Evolutionary conservation across 192 early-diverging fungal species (phyloP).

Genomic region (Mortierella claussenii): DNA sequence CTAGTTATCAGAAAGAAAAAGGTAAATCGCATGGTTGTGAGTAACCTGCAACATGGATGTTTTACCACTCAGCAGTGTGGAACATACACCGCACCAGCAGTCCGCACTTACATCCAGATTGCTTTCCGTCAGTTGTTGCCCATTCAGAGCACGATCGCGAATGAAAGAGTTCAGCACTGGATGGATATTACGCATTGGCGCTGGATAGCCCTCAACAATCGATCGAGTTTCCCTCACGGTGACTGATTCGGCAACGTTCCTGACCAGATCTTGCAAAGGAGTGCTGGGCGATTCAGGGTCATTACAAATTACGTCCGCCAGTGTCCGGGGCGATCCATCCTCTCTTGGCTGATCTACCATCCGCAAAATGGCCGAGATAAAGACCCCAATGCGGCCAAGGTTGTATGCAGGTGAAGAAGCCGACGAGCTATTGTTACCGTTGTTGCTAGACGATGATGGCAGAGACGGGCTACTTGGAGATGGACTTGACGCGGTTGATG

Average conservation of each 20-base stretch:
- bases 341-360: slow-evolving; percentile 56
- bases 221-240: slow-evolving; percentile 47
- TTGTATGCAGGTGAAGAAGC: slow-evolving; percentile 41
- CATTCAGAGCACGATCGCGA: slow-evolving; percentile 35
- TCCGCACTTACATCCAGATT: slow-evolving; percentile 38
- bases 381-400: slow-evolving; percentile 48
- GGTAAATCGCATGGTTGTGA: too few species aligned
- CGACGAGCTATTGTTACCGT: slow-evolving; percentile 4
- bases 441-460: slow-evolving; percentile 16
- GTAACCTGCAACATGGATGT: too few species aligned
- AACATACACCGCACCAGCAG: too few species aligned
- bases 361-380: slow-evolving; percentile 46
- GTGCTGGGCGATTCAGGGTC: slow-evolving; percentile 25
- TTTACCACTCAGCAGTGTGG: too few species aligned
- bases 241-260: slow-evolving; percentile 42
- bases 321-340: slow-evolving; percentile 42
- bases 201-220: slow-evolving; percentile 44
- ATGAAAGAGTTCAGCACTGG: slow-evolving; percentile 39
- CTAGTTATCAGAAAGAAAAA: slow-evolving; percentile 12
- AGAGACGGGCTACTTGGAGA: slow-evolving; percentile 42
- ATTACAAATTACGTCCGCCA: slow-evolving; percentile 54
- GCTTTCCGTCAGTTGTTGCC: slow-evolving; percentile 43
- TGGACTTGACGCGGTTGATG: slow-evolving; percentile 28
- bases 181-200: slow-evolving; percentile 51
- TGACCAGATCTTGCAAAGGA: slow-evolving; percentile 37